A percentile compares a stretch with the other conserved stretches of the same genome.
Evolutionary conservation across 495 filamentous ascomycete genomes (phyloP).

Genomic region (Rhizodiscina lignyota): DNA sequence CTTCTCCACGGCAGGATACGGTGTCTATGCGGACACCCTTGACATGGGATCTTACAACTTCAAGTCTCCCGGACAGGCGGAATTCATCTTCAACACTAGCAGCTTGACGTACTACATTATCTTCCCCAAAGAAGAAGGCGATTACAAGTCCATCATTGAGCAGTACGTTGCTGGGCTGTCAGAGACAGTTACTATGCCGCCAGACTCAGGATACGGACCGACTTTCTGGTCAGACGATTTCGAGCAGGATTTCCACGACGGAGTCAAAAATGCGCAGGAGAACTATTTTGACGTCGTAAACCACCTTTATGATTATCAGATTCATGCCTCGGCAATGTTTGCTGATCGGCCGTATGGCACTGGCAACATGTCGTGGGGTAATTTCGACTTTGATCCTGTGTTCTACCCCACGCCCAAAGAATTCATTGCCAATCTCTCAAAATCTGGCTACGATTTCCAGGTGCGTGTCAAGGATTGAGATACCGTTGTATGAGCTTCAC

Average conservation of each 20-base stretch:
- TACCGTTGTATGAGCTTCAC: not conserved
- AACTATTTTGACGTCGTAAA: conserved; percentile 19
- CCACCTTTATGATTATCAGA: conserved; percentile 15
- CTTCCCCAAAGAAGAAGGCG: conserved; percentile 7
- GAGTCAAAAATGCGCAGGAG: conserved; percentile 16
- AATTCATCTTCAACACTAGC: conserved; percentile 18
- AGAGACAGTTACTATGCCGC: conserved; percentile 12
- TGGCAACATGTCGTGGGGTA: conserved; percentile 16
- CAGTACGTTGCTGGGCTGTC: conserved; percentile 14
- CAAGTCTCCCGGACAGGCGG: conserved; percentile 7
- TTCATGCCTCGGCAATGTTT: conserved; percentile 16
- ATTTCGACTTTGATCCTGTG: conserved; percentile 19
- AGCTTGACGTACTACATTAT: conserved; percentile 18
- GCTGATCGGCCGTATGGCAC: conserved; percentile 19
- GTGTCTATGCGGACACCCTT: conserved; percentile 17
- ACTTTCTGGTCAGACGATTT: conserved; percentile 21
- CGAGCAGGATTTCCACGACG: conserved; percentile 17
- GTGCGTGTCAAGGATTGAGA: not conserved
- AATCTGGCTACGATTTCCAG: conserved; percentile 16
- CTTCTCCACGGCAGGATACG: conserved; percentile 16
- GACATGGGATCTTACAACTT: conserved; percentile 17
- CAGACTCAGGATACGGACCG: conserved; percentile 15
- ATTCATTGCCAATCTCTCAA: conserved; percentile 15
- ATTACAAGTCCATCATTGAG: conserved; percentile 9
- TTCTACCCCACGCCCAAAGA: conserved; percentile 13